Evolutionary conservation across 768 basidiomycete species (phyloP).

Genomic region (Tricholoma terreum): DNA sequence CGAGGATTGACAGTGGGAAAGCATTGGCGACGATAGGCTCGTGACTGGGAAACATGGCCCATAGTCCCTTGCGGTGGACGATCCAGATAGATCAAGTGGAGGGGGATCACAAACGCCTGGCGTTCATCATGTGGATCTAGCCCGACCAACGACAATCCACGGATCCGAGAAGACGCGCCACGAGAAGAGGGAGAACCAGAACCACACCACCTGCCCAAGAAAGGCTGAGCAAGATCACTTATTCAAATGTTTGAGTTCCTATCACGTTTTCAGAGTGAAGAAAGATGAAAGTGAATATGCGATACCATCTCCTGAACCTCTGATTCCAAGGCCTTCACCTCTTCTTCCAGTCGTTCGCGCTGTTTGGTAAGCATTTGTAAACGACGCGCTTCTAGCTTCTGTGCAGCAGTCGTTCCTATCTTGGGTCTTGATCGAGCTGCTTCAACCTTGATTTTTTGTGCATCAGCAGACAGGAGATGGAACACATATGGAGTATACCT

Average conservation of each 20-base stretch:
- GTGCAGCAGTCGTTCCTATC: conserved; percentile 49
- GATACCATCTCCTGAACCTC: conserved; percentile 58
- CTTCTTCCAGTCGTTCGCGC: conserved; percentile 62
- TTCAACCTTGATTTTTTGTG: conserved; percentile 47
- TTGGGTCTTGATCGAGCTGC: conserved; percentile 45
- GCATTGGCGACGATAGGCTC: background rate
- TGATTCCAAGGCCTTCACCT: conserved; percentile 54
- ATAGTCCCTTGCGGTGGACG: background rate
- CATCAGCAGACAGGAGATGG: background rate
- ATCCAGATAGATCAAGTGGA: background rate
- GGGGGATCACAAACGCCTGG: background rate
- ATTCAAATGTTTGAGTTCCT: conserved; percentile 21
- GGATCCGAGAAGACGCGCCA: no score
- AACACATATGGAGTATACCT: conserved; percentile 39
- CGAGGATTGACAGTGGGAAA: background rate
- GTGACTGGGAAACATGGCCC: background rate
- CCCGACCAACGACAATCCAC: background rate
- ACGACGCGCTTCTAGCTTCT: conserved; percentile 65
- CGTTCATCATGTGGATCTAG: background rate
- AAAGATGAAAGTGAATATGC: conserved; percentile 10
- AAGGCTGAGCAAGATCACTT: background rate
- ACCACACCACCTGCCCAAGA: background rate
- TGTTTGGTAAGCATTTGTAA: conserved; percentile 65
- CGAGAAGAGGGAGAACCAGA: no score
- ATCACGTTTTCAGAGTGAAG: background rate